Evolutionary conservation across 1,139 yeast species (phyloP), one percentile per base, ranked within the genome.

Genomic region (Saccharomyces hybrid): DNA sequence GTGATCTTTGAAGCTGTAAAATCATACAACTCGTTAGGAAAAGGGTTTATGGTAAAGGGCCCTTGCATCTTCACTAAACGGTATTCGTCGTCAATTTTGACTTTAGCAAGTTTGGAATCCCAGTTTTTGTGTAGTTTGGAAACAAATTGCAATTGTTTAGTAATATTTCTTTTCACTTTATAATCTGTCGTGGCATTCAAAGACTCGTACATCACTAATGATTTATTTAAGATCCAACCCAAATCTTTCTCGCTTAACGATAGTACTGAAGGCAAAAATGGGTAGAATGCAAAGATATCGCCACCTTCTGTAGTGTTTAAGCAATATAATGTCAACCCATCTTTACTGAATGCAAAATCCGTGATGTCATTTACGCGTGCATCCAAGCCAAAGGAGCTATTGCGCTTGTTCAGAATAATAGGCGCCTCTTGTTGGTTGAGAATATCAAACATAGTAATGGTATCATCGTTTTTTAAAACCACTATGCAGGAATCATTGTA

Each of bases 251-350:
- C 61, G 0, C 75, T 54, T 14, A 78, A 68, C 0, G 72, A 65
- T 27, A 79, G 64, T 25, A 67, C 62, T 2, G 68, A 59, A 0
- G 88, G 86, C 27, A 78, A 62, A 64, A 81, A 81, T 9, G 88
- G 88, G 56, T 77, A 79, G 2, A 83, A 68, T 0, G 78, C 73
- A 60, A 74, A 82, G 1, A 84, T 58, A 58, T 83, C 85, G 9
- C 83, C 80, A 46, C 79, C 84, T n/a, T 70, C 69, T 27, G 59
- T 54, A 1, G 55, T 62, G 23, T 78, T 76, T 53, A 80, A 60
- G 3, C 81, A 64, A 58, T 77, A 80, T 14, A 83, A 67, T 0
- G 84, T 75, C 47, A 83, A 58, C 0, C 74, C 72, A 19, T 66
- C 62, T 1, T 78, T 68, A 3, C 84, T 83, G 58, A 82, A 78